Conservation (phyloP, 2,329 filamentous ascomycete species). For the Claviceps lovelessii region DNA sequence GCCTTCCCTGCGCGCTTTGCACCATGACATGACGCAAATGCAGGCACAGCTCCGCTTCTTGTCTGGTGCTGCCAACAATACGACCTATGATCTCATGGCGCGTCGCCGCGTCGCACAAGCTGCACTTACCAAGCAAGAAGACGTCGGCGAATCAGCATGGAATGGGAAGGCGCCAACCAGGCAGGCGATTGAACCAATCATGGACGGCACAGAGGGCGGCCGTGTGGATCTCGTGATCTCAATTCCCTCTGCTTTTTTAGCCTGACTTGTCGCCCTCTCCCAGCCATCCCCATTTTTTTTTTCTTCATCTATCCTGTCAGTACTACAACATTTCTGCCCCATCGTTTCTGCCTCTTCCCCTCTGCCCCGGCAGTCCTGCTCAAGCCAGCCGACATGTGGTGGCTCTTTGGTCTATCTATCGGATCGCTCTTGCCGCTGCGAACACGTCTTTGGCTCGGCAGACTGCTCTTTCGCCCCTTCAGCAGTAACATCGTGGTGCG, state of each 20-base stretch:
- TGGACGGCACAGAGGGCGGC: background rate
- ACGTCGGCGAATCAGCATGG: background rate
- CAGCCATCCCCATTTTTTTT: background rate
- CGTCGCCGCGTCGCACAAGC: background rate
- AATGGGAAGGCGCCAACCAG: background rate
- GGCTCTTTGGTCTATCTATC: background rate
- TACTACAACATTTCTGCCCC: too few species aligned
- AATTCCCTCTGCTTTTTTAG: background rate
- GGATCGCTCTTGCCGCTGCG: background rate
- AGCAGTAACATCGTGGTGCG: constrained; percentile 6
- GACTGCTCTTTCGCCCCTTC: constrained; percentile 10
- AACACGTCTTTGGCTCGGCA: constrained; percentile 8
- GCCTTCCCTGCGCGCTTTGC: too few species aligned
- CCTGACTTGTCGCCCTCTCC: background rate
- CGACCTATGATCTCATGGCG: too few species aligned
- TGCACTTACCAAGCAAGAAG: background rate
- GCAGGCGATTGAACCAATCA: background rate
- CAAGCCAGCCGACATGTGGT: background rate
- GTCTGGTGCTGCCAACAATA: too few species aligned
- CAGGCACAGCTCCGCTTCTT: too few species aligned
- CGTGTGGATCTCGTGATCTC: background rate
- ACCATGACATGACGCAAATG: too few species aligned
- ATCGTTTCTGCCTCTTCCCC: background rate
- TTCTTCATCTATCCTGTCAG: background rate
- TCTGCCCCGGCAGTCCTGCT: background rate